Evolutionary conservation across 202 grass and related monocot genomes (phyloP), one percentile per base, ranked within the genome.

Genomic region (Eragrostis tef): DNA sequence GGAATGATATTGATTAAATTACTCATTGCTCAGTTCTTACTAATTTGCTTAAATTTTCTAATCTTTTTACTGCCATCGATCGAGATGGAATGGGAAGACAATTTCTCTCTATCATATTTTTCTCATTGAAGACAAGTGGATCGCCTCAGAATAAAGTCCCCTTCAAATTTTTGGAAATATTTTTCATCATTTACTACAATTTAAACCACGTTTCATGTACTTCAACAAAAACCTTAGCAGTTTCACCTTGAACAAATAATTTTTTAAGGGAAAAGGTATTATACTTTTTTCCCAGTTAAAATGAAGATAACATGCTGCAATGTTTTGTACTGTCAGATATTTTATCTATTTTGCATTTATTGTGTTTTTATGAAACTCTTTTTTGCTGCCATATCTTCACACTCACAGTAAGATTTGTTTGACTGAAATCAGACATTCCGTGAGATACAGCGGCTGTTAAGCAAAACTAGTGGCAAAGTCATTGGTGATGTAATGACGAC

Each of bases 401-500:
- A 11, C 56, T 19, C 0, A 10, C 6, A 11, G 36, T 24, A 43
- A 56, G 14, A 1, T 56, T 72, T 45, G 50, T 67, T 71, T 47
- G 25, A 70, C 14, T 81, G n/a, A 31, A 67, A 54, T 7, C 27
- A 98, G 95, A 73, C 92, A 85, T 98, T 98, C 77, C 91, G 81
- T 57, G 90, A 98, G 89, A 91, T 98, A 57, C 95, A 94, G 60
- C 94, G 64, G 78, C 85, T 98, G 65, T 77, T 98, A 68, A 93
- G 85, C 77, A 98, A 98, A 88, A 98, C 90, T 43, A 93, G 91
- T 51, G 95, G 92, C 56, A 89, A 83, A 93, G 78, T 91, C 62
- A 82, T 98, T 51, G 83, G 77, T 72, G 95, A 98, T 85, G 90
- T 98, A 25, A 98, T 98, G 92, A 98, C 95, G 4, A 59, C 82